A percentile compares a stretch with the other conserved stretches of the same genome.
Evolutionary conservation across 2,329 filamentous ascomycete genomes (phyloP).

Genomic region (Diplodia corticola): DNA sequence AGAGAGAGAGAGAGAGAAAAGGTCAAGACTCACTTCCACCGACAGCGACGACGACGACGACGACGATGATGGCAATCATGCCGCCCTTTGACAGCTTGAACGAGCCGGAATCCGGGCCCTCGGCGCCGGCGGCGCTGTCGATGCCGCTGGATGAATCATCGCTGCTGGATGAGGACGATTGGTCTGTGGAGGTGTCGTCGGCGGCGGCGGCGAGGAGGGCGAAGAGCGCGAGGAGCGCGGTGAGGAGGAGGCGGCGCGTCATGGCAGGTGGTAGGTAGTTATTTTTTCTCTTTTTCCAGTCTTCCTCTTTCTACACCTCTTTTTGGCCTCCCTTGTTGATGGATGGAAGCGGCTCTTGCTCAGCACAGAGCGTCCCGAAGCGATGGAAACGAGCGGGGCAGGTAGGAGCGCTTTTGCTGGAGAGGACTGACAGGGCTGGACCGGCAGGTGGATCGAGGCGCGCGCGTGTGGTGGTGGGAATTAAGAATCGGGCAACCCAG

Average conservation of each 20-base stretch:
- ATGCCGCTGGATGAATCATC: neutral
- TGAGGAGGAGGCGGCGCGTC: neutral
- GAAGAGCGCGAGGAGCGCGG: conserved; percentile 10
- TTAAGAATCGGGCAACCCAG: neutral
- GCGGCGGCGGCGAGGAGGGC: neutral
- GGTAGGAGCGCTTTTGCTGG: too few species aligned
- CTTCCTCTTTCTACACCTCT: neutral
- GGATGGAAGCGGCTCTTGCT: neutral
- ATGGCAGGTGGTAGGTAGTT: neutral
- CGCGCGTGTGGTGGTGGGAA: neutral
- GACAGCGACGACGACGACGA: conserved; percentile 58
- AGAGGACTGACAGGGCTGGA: too few species aligned
- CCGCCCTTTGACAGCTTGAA: conserved; percentile 67
- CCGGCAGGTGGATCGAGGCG: neutral
- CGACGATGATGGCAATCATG: conserved; percentile 73
- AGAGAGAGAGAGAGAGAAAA: neutral
- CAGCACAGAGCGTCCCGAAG: neutral
- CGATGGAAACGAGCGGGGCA: neutral
- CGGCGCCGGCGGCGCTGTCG: conserved; percentile 57
- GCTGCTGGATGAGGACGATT: neutral
- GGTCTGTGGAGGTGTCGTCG: neutral
- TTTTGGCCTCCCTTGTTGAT: neutral
- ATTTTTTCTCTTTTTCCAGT: neutral
- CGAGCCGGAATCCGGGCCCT: conserved; percentile 60
- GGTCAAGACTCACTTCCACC: conserved; percentile 66